phyloP scores from a whole-genome alignment of 2,329 filamentous ascomycete genomes.

The Cladosporium halotolerans region DNA sequence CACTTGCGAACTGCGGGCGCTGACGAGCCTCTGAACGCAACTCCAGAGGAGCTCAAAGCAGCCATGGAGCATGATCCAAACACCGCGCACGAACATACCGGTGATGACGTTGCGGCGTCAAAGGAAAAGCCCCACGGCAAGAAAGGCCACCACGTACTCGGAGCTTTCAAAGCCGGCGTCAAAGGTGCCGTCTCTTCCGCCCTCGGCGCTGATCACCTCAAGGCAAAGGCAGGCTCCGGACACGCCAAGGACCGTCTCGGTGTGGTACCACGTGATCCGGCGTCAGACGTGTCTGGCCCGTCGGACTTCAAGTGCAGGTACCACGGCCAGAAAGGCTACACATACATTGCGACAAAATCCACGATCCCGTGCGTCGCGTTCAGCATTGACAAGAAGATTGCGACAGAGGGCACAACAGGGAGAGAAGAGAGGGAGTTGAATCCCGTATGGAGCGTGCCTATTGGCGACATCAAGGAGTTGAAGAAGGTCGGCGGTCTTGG shows the following conservation, averaged over 20 bases:
- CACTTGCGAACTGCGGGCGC: constrained; percentile 48
- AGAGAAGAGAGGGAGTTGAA: constrained; percentile 47
- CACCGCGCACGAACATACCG: constrained; percentile 44
- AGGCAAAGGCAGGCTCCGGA: constrained; percentile 55
- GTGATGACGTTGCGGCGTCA: constrained; percentile 47
- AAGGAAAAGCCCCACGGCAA: constrained; percentile 44
- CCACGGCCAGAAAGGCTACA: constrained; percentile 64
- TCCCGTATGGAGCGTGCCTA: constrained; percentile 62
- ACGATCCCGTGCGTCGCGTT: constrained; percentile 65
- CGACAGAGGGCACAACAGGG: constrained; percentile 29
- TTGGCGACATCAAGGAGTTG: constrained; percentile 65
- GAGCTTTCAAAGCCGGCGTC: constrained; percentile 62
- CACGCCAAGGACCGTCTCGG: constrained; percentile 66
- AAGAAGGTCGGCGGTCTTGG: constrained; percentile 75
- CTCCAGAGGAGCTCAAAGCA: constrained; percentile 57
- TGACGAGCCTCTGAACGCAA: constrained; percentile 54
- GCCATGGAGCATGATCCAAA: constrained; percentile 48
- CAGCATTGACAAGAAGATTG: constrained; percentile 46
- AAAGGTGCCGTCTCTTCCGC: constrained; percentile 68
- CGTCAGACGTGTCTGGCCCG: constrained; percentile 50
- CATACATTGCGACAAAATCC: constrained; percentile 61
- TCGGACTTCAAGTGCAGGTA: constrained; percentile 69
- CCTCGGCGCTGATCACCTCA: constrained; percentile 63
- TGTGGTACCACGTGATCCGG: constrained; percentile 51
- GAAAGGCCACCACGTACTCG: constrained; percentile 48